Conservation (phyloP, 768 basidiomycete species). For the Boletellus ananiceps region DNA sequence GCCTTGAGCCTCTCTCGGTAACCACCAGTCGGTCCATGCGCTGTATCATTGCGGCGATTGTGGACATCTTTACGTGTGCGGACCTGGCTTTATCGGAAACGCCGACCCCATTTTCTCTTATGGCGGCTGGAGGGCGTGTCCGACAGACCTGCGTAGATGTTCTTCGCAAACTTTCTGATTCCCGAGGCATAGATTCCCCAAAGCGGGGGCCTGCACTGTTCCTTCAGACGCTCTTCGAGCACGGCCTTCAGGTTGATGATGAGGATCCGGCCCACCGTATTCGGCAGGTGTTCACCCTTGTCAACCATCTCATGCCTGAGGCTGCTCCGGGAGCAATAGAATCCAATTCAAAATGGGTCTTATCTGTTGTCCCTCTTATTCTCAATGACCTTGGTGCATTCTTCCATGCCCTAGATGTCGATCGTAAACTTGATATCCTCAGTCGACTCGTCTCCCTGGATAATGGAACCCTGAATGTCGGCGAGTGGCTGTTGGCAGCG, state of each 20-base stretch:
- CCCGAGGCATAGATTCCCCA: constrained; percentile 29
- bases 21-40: constrained; percentile 50
- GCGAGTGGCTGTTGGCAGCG: constrained; percentile 64
- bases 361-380: constrained; percentile 51
- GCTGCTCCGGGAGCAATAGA: constrained; percentile 19
- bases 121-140: constrained; percentile 33
- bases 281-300: constrained; percentile 49
- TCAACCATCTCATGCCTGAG: constrained; percentile 54
- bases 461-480: constrained; percentile 20
- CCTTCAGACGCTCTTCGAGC: constrained; percentile 52
- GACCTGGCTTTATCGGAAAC: constrained; percentile 41
- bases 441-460: constrained; percentile 56
- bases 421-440: constrained; percentile 50
- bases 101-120: constrained; percentile 26
- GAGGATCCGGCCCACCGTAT: constrained; percentile 57
- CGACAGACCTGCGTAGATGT: constrained; percentile 51
- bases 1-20: constrained; percentile 43
- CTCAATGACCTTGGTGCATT: constrained; percentile 53
- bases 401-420: constrained; percentile 52
- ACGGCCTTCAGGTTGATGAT: constrained; percentile 35
- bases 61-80: constrained; percentile 54
- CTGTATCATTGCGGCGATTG: constrained; percentile 38
- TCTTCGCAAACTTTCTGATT: constrained; percentile 35
- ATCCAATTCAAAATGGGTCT: constrained; percentile 45
- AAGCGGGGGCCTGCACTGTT: constrained; percentile 47